phyloP scores from a whole-genome alignment of 208 protist species.

The Porcisia deanei region DNA sequence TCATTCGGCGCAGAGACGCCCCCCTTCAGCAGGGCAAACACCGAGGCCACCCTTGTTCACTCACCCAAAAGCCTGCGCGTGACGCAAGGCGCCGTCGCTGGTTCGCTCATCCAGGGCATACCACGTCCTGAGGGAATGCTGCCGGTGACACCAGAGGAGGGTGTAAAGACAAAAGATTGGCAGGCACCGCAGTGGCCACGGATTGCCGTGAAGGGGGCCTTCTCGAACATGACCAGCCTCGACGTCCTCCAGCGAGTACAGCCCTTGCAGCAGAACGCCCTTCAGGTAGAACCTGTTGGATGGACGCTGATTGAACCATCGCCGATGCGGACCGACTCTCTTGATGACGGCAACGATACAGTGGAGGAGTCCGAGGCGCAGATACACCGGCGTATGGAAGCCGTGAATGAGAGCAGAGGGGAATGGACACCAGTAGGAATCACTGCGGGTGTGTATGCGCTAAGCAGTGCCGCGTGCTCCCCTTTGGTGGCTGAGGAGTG shows the following conservation, averaged over 20 bases:
- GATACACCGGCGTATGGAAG: no score
- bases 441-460: no score
- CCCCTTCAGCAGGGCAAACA: background rate
- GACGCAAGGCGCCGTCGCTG: conserved; percentile 8
- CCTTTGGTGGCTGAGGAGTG: conserved; percentile 5
- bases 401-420: no score
- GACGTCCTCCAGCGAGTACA: conserved; percentile 28
- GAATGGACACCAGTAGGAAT: no score
- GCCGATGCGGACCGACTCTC: background rate
- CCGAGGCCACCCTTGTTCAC: background rate
- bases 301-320: conserved; percentile 18
- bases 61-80: conserved; percentile 3
- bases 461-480: background rate
- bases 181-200: background rate
- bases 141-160: conserved; percentile 3
- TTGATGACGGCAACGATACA: background rate
- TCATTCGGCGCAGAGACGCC: background rate
- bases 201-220: conserved; percentile 27
- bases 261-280: conserved; percentile 14
- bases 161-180: conserved; percentile 16
- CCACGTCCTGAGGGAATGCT: conserved; percentile 6
- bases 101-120: conserved; percentile 21
- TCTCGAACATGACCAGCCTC: conserved; percentile 29
- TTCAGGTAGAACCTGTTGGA: conserved; percentile 28
- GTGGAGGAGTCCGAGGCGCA: background rate